phyloP scores from a whole-genome alignment of 1,284 basidiomycete species.

The Abortiporus biennis region DNA sequence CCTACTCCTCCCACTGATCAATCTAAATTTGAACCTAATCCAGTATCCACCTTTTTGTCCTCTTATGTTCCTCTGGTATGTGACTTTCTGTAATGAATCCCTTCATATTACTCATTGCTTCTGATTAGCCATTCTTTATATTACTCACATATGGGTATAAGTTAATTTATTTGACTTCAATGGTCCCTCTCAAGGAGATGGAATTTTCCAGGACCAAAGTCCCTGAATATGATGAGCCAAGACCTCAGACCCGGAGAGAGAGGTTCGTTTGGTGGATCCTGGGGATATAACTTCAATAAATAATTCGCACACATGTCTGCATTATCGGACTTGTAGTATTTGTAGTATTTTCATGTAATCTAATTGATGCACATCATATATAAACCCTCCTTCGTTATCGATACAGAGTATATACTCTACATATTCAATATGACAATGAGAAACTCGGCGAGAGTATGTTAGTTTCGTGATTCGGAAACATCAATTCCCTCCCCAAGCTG shows the following conservation, averaged over 20 bases:
- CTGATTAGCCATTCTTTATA: constrained; percentile 20
- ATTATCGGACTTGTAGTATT: too few relatives aligned
- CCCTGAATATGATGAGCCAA: constrained; percentile 6
- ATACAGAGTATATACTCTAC: too few relatives aligned
- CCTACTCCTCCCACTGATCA: not conserved
- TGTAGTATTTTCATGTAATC: too few relatives aligned
- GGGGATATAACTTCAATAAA: too few relatives aligned
- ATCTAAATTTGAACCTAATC: constrained; percentile 6
- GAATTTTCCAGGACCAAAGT: constrained; percentile 15
- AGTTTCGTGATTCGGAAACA: too few relatives aligned
- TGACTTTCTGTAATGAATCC: not conserved
- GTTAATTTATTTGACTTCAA: constrained; percentile 24
- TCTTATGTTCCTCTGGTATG: constrained; percentile 24
- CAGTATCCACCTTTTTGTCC: constrained; percentile 20
- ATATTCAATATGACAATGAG: too few relatives aligned
- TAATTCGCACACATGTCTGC: too few relatives aligned
- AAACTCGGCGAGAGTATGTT: too few relatives aligned
- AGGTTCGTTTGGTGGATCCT: constrained; percentile 18
- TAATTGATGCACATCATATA: too few relatives aligned
- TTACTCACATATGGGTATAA: constrained; percentile 26
- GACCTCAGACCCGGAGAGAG: constrained; percentile 17
- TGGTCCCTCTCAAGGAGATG: constrained; percentile 23
- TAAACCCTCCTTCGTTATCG: too few relatives aligned
- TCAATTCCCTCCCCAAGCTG: too few relatives aligned
- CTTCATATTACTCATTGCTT: not conserved